Base-by-base conservation (phyloP, 2,329 filamentous ascomycete species). In the Colletotrichum camelliae region DNA sequence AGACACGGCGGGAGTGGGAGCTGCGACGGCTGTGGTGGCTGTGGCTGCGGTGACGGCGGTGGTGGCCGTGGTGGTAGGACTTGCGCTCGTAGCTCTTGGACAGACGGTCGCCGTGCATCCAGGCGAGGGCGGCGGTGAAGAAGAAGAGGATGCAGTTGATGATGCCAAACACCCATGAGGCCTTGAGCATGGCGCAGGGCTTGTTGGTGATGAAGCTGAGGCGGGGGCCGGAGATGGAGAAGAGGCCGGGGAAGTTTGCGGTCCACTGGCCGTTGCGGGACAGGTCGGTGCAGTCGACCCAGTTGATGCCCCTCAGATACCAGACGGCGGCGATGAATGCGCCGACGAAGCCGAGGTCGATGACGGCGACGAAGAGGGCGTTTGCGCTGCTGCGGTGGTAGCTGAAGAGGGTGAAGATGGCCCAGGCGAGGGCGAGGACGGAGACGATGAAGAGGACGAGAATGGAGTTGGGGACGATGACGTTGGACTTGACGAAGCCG, bases 141-240 rank as follows among this genome's bases (percentile, higher is more conserved):
- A 94, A 93, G 86, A 98, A 98, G 83, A 96, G 93, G 78, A 97
- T 87, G 79, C 88, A 88, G 84, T 97, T 95, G 90, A 98, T 97
- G 84, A 98, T 98, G 65, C 91, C 95, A 79, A 98, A 93, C 4
- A 95, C 96, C 86, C 95, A 98, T 79, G 89, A 90, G 1, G 96
- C 94, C 90, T 98, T 98, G 81, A 98, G 91, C 95, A 98, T 97
- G 66, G 94, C 91, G 86, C 96, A 98, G 7, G 92, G 91, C 89
- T 96, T 96, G 84, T 95, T 89, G 48, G 93, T 84, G 69, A 89
- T 84, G 55, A 93, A 81, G 57, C 88, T 84, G 74, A 91, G 89
- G 67, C 85, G 85, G 64, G 88, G 88, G 43, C 90, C 83, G 35
- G 85, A 86, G 58, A 91, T 91, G 77, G 85, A 87, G 35, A 91